These are phyloP conservation scores for Zostera marina DNA, from an alignment of 116 monocot genomes.

Conservation along the genomic window DNA sequence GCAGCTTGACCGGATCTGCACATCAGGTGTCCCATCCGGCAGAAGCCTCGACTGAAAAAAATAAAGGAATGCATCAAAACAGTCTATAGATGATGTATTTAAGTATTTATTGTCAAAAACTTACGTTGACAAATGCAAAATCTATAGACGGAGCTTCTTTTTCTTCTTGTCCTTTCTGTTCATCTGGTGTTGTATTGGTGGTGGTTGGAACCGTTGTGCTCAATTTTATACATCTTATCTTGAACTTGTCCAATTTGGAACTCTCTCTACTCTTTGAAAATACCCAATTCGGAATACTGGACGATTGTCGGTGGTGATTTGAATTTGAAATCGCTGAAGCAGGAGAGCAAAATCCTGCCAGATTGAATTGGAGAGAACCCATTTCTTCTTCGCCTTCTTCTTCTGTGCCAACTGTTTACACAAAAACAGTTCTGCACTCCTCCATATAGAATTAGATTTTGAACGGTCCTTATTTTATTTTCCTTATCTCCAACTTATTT, in stretches of 20 bases:
- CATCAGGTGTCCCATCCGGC: conserved; percentile 76
- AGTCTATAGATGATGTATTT: no score
- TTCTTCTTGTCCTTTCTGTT: conserved; percentile 9
- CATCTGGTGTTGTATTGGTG: neutral
- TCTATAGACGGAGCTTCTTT: conserved; percentile 57
- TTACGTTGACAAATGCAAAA: conserved; percentile 69
- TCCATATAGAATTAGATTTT: conserved; percentile 1
- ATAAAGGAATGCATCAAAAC: conserved; percentile 1
- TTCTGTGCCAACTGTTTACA: neutral
- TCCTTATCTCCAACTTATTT: neutral
- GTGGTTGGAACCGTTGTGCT: conserved; percentile 1
- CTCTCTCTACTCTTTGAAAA: neutral
- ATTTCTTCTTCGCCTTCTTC: neutral
- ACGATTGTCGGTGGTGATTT: conserved; percentile 1
- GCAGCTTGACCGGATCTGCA: conserved; percentile 42
- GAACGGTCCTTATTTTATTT: conserved; percentile 1
- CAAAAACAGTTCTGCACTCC: neutral
- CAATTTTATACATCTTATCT: conserved; percentile 1
- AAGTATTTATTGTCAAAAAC: no score
- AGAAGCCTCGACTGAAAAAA: conserved; percentile 41
- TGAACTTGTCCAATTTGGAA: no score
- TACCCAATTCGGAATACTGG: neutral
- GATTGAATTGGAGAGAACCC: conserved; percentile 7
- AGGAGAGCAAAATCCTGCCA: conserved; percentile 1
- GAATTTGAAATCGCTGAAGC: neutral